Evolutionary conservation across 1,284 basidiomycete genomes (phyloP).

Genomic region (Malassezia furfur): DNA sequence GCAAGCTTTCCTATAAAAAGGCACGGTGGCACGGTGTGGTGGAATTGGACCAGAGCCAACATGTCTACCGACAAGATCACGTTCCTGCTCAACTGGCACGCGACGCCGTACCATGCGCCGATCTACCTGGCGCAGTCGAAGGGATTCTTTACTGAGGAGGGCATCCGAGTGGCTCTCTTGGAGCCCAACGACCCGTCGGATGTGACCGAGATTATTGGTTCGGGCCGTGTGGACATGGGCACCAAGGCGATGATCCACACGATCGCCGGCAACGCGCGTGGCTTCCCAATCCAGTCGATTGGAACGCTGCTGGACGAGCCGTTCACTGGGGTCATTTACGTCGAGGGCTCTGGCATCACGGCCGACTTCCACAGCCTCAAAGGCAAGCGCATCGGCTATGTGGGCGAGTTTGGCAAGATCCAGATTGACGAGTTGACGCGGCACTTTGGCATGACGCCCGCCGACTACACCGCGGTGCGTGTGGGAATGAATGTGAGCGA

Average conservation of each 20-base stretch:
- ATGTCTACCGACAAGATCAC: conserved; percentile 35
- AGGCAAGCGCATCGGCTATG: conserved; percentile 50
- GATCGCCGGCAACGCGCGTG: conserved; percentile 48
- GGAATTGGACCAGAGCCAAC: too few species aligned
- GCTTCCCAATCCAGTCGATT: conserved; percentile 48
- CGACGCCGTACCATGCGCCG: conserved; percentile 49
- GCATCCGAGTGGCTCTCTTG: conserved; percentile 49
- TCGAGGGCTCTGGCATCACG: conserved; percentile 47
- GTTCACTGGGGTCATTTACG: conserved; percentile 50
- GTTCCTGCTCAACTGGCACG: conserved; percentile 39
- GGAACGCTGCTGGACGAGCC: conserved; percentile 49
- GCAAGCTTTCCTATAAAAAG: too few species aligned
- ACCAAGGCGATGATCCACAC: conserved; percentile 50
- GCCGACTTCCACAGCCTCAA: conserved; percentile 48
- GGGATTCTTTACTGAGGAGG: conserved; percentile 42
- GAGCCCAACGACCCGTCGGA: conserved; percentile 46
- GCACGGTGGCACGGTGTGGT: too few species aligned
- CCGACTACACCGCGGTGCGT: conserved; percentile 49
- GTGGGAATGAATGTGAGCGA: conserved; percentile 50
- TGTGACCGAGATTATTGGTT: conserved; percentile 47
- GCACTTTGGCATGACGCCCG: conserved; percentile 38
- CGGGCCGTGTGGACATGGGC: conserved; percentile 48
- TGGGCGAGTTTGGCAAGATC: conserved; percentile 51
- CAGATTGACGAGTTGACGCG: conserved; percentile 36
- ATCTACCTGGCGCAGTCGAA: conserved; percentile 49